Percentiles rank a stretch among this genome's conserved stretches.
phyloP scores from a whole-genome alignment of 495 filamentous ascomycete species.

The Aspergillus egyptiacus region DNA sequence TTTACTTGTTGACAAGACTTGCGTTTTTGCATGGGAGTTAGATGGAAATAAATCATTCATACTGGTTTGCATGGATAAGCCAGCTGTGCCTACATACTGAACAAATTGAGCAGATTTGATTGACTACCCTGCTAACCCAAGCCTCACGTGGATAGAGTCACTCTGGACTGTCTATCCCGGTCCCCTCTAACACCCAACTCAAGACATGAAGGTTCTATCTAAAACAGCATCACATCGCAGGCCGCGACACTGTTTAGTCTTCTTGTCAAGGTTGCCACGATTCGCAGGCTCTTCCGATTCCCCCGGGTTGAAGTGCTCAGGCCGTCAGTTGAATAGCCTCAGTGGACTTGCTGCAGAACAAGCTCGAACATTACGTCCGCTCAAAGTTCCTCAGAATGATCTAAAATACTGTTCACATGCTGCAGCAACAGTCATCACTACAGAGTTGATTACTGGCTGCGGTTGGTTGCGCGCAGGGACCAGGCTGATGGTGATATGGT shows the following conservation, averaged over 20 bases:
- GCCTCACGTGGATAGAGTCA: too few species aligned
- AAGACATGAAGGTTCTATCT: too few species aligned
- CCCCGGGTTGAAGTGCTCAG: background rate
- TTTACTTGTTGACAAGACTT: background rate
- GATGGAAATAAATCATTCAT: background rate
- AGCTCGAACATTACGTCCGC: background rate
- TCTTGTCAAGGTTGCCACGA: background rate
- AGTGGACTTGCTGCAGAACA: background rate
- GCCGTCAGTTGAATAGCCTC: background rate
- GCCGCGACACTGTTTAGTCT: background rate
- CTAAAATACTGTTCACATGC: background rate
- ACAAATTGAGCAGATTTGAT: background rate
- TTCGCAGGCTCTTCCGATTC: background rate
- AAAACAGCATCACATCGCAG: background rate
- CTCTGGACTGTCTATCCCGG: too few species aligned
- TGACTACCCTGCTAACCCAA: too few species aligned
- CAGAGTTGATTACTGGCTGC: background rate
- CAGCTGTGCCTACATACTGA: too few species aligned
- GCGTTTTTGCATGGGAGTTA: slow-evolving; percentile 3
- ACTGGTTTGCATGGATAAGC: too few species aligned
- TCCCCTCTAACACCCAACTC: too few species aligned
- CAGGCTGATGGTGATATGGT: background rate
- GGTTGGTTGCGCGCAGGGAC: background rate
- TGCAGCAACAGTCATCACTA: background rate
- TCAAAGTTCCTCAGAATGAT: background rate